Percentiles rank a stretch among this genome's conserved stretches.
Evolutionary conservation across 192 early-diverging fungal genomes (phyloP).

Genomic region (Coemansia asiatica): DNA sequence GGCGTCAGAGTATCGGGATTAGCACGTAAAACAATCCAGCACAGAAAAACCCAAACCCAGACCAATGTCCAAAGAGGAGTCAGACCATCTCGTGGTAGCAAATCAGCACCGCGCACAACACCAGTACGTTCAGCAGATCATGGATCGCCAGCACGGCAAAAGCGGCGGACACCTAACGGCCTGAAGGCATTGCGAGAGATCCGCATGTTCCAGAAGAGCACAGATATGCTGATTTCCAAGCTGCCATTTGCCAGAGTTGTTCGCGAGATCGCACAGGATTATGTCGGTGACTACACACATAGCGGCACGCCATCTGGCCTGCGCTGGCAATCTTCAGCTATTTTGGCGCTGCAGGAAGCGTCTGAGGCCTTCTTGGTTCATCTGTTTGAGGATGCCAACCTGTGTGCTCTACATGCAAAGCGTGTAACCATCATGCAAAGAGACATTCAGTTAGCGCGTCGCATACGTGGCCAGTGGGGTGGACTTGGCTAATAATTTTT

Average conservation of each 20-base stretch:
- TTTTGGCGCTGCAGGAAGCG: conserved; percentile 80
- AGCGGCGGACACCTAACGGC: conserved; percentile 54
- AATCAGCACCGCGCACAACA: conserved; percentile 18
- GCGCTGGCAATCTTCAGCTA: conserved; percentile 75
- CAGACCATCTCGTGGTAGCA: conserved; percentile 23
- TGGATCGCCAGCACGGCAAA: conserved; percentile 21
- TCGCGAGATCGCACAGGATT: conserved; percentile 64
- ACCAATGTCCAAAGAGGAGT: conserved; percentile 13
- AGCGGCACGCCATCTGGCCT: conserved; percentile 44
- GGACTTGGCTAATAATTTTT: conserved; percentile 57
- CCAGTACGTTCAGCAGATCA: conserved; percentile 1
- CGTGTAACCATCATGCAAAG: conserved; percentile 90
- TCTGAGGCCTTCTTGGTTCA: conserved; percentile 81
- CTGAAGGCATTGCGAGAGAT: conserved; percentile 83
- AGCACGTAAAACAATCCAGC: conserved; percentile 32
- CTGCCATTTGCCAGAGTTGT: conserved; percentile 87
- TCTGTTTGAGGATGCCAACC: conserved; percentile 88
- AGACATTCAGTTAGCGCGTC: conserved; percentile 86
- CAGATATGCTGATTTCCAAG: conserved; percentile 76
- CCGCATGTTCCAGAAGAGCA: conserved; percentile 78
- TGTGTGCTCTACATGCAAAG: conserved; percentile 94
- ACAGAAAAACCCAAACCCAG: conserved; percentile 11
- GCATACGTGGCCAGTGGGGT: conserved; percentile 83
- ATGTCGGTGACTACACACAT: conserved; percentile 43
- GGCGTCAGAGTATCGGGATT: conserved; percentile 19